phyloP scores from a whole-genome alignment of 495 filamentous ascomycete genomes.

The Hypoxylon trugodes region DNA sequence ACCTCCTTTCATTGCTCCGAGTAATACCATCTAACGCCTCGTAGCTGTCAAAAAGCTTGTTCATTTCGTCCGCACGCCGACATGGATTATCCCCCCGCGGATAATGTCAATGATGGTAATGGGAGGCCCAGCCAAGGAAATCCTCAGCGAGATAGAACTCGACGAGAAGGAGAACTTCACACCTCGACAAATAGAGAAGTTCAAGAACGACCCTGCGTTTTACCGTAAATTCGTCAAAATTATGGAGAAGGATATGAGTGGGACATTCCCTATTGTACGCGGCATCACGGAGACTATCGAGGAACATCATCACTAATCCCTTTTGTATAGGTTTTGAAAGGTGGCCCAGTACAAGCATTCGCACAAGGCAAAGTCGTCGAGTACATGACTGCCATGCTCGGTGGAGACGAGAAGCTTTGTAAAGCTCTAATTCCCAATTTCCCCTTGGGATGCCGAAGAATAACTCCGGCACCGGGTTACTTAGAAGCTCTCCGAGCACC shows the following conservation, averaged over 20 bases:
- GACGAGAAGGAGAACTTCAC: slow-evolving; percentile 48
- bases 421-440: slow-evolving; percentile 70
- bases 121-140: slow-evolving; percentile 43
- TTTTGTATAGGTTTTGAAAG: slow-evolving; percentile 44
- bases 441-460: slow-evolving; percentile 69
- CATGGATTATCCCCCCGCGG: slow-evolving; percentile 70
- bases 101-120: slow-evolving; percentile 54
- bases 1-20: slow-evolving; percentile 51
- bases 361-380: slow-evolving; percentile 35
- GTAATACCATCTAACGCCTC: slow-evolving; percentile 35
- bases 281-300: not conserved
- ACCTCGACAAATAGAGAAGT: slow-evolving; percentile 55
- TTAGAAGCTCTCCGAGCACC: slow-evolving; percentile 67
- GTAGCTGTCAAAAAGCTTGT: slow-evolving; percentile 55
- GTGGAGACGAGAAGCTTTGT: slow-evolving; percentile 47
- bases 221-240: slow-evolving; percentile 41
- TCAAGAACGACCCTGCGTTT: slow-evolving; percentile 46
- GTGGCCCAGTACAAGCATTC: slow-evolving; percentile 42
- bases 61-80: slow-evolving; percentile 65
- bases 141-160: slow-evolving; percentile 42
- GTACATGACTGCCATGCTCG: slow-evolving; percentile 43
- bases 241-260: slow-evolving; percentile 39
- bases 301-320: slow-evolving; percentile 27
- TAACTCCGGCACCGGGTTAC: slow-evolving; percentile 75
- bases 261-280: slow-evolving; percentile 42